Conservation (phyloP, 192 early-diverging fungal species). For the Backusella australiensis region DNA sequence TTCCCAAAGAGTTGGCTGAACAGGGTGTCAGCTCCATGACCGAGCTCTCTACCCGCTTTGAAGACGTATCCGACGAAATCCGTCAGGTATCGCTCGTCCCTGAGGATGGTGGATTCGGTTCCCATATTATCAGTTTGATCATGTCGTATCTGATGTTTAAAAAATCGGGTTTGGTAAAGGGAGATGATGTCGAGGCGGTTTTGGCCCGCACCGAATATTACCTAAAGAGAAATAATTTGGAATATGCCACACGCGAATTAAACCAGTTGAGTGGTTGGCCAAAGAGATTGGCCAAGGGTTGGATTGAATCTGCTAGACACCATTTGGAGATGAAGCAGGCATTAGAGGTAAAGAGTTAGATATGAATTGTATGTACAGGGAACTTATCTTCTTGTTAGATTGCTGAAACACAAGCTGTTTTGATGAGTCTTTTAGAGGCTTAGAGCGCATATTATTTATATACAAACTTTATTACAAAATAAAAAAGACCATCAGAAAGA, state of each 20-base stretch:
- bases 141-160: slow-evolving; percentile 79
- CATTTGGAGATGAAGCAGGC: slow-evolving; percentile 85
- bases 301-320: slow-evolving; percentile 76
- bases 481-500: background rate
- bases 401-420: slow-evolving; percentile 20
- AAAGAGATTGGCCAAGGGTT: slow-evolving; percentile 82
- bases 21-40: slow-evolving; percentile 62
- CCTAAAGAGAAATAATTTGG: slow-evolving; percentile 76
- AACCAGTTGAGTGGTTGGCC: slow-evolving; percentile 94
- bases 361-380: background rate
- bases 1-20: slow-evolving; percentile 54
- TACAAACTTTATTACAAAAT: background rate
- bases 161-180: slow-evolving; percentile 83
- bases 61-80: slow-evolving; percentile 63
- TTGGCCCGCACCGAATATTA: slow-evolving; percentile 76
- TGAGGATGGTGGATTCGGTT: slow-evolving; percentile 81
- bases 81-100: slow-evolving; percentile 82
- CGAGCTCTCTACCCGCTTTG: slow-evolving; percentile 71
- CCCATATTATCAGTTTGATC: slow-evolving; percentile 69
- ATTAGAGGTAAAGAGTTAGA: background rate
- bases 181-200: slow-evolving; percentile 83
- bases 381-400: background rate
- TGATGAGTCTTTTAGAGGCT: slow-evolving; percentile 21
- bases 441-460: slow-evolving; percentile 4
- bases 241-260: slow-evolving; percentile 83